Evolutionary conservation across 371 early-diverging fungal species (phyloP).

Genomic region (Mucor irregularis): DNA sequence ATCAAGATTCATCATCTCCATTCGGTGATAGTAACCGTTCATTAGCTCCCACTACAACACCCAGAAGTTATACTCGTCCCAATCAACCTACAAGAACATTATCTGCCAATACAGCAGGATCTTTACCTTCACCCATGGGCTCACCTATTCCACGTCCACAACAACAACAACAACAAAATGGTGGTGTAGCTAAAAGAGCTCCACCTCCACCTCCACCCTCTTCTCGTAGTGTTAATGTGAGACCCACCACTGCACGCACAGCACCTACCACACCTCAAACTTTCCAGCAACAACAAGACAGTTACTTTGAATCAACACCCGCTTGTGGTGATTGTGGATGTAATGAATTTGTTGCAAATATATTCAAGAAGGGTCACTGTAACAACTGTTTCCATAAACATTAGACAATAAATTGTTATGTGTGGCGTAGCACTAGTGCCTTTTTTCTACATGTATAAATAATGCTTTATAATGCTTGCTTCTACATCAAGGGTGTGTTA

Average conservation of each 20-base stretch:
- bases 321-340: slow-evolving; percentile 59
- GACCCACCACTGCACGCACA: neutral
- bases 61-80: slow-evolving; percentile 1
- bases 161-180: neutral
- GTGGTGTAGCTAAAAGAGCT: neutral
- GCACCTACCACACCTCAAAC: slow-evolving; percentile 16
- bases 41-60: neutral
- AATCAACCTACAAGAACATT: slow-evolving; percentile 4
- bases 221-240: neutral
- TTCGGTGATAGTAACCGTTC: neutral
- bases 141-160: slow-evolving; percentile 9
- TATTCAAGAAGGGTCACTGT: slow-evolving; percentile 67
- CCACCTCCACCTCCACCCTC: slow-evolving; percentile 14
- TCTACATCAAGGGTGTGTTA: neutral
- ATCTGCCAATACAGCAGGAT: slow-evolving; percentile 1
- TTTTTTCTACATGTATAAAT: too few species aligned
- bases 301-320: slow-evolving; percentile 8
- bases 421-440: neutral
- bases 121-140: neutral
- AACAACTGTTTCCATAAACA: slow-evolving; percentile 73
- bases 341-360: slow-evolving; percentile 62
- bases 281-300: neutral
- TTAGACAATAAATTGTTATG: slow-evolving; percentile 9
- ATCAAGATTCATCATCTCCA: neutral
- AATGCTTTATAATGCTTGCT: too few species aligned